A percentile compares a stretch with the other conserved stretches of the same genome.
Evolutionary conservation across 2,329 filamentous ascomycete genomes (phyloP).

Genomic region (Aspergillus unguis): DNA sequence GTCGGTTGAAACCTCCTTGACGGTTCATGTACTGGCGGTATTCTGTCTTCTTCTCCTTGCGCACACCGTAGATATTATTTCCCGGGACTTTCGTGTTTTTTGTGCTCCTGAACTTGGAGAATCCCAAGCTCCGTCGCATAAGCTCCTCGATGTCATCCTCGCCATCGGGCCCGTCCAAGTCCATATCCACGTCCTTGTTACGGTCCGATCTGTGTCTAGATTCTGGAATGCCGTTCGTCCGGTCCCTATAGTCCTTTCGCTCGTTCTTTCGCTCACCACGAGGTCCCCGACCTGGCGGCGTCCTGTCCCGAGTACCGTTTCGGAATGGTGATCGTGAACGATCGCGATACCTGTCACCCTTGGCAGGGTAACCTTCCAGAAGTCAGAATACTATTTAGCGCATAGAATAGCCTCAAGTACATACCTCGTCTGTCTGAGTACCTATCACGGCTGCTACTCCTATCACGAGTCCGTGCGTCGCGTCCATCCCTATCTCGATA

Average conservation of each 20-base stretch:
- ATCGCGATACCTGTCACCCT: constrained; percentile 35
- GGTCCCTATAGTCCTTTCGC: constrained; percentile 28
- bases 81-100: constrained; percentile 86
- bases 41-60: constrained; percentile 90
- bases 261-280: constrained; percentile 32
- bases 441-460: constrained; percentile 38
- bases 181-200: constrained; percentile 33
- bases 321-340: constrained; percentile 36
- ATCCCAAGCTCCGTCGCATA: constrained; percentile 88
- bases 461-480: constrained; percentile 39
- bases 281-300: constrained; percentile 36
- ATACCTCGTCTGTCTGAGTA: constrained; percentile 41
- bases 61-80: constrained; percentile 76
- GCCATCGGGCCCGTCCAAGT: constrained; percentile 50
- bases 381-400: constrained; percentile 3
- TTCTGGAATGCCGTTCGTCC: constrained; percentile 24
- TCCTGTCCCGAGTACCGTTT: constrained; percentile 36
- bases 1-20: constrained; percentile 49
- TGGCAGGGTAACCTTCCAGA: constrained; percentile 27
- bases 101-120: constrained; percentile 78
- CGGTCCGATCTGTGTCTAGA: constrained; percentile 18
- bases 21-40: constrained; percentile 91
- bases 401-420: neutral
- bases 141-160: constrained; percentile 66
- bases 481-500: constrained; percentile 37